Percentiles rank a stretch among this genome's conserved stretches.
These are phyloP conservation scores for Sugiyamaella marilandica DNA, from an alignment of 805 yeast genomes.

Conservation along the genomic window DNA sequence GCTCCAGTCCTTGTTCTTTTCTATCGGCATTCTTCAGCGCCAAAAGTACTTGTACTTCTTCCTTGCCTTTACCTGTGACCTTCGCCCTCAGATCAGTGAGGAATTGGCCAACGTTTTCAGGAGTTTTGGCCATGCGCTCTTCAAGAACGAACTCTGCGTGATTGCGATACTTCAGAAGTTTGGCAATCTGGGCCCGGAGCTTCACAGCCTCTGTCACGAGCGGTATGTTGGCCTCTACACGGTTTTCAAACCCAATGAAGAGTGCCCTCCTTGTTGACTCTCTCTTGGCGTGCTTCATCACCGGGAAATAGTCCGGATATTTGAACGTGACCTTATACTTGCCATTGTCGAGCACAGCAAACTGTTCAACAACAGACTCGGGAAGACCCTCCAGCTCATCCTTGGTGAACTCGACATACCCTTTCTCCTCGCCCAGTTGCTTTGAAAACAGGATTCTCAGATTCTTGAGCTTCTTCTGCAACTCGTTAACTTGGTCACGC, in stretches of 20 bases:
- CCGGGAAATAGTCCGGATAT: conserved; percentile 75
- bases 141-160: conserved; percentile 70
- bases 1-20: conserved; percentile 38
- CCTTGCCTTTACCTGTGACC: conserved; percentile 53
- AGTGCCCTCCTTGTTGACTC: conserved; percentile 64
- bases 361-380: conserved; percentile 50
- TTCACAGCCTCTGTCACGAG: conserved; percentile 56
- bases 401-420: conserved; percentile 50
- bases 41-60: conserved; percentile 48
- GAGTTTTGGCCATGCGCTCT: conserved; percentile 73
- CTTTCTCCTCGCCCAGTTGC: conserved; percentile 69
- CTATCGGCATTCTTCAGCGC: conserved; percentile 52
- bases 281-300: conserved; percentile 63
- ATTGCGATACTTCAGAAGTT: conserved; percentile 58
- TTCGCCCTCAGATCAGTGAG: conserved; percentile 57
- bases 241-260: conserved; percentile 62
- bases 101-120: conserved; percentile 55
- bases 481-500: conserved; percentile 51
- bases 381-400: conserved; percentile 76
- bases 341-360: conserved; percentile 37
- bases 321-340: conserved; percentile 67
- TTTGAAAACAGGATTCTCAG: conserved; percentile 55
- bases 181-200: conserved; percentile 58
- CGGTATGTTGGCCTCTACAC: conserved; percentile 55
- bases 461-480: conserved; percentile 56